Conservation (phyloP, 192 early-diverging fungal species). For the Diversispora eburnea region DNA sequence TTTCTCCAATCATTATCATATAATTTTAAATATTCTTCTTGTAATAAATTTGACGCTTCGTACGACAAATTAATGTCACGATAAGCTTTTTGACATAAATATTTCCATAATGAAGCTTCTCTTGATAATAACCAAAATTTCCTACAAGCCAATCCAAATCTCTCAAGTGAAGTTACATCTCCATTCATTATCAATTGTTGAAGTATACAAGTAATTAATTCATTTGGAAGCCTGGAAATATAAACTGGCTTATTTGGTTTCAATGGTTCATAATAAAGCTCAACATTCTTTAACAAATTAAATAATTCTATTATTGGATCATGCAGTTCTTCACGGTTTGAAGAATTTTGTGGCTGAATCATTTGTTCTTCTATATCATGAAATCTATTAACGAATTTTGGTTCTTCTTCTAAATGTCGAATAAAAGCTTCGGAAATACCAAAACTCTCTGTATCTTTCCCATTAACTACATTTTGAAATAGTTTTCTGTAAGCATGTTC, state of each 20-base stretch:
- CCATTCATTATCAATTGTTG: constrained; percentile 26
- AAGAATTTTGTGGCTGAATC: neutral
- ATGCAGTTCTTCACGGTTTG: neutral
- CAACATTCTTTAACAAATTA: constrained; percentile 16
- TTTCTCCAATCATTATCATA: constrained; percentile 36
- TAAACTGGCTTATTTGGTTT: constrained; percentile 32
- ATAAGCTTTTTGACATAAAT: constrained; percentile 34
- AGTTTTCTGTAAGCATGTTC: constrained; percentile 35
- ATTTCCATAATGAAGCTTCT: constrained; percentile 35
- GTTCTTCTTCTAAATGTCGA: constrained; percentile 14
- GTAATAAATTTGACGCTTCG: neutral
- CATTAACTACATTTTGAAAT: constrained; percentile 18
- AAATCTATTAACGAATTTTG: neutral
- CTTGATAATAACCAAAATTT: constrained; percentile 37
- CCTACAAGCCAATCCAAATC: constrained; percentile 37
- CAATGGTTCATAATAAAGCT: constrained; percentile 27
- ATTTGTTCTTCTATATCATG: neutral
- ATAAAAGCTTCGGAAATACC: neutral
- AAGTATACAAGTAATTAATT: constrained; percentile 34
- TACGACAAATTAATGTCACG: neutral
- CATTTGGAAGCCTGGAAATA: constrained; percentile 40
- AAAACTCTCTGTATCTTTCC: neutral
- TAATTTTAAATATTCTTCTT: constrained; percentile 27
- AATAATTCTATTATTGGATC: constrained; percentile 6
- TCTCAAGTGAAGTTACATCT: constrained; percentile 30